These are phyloP conservation scores for Phytophthora sp. DNA, from an alignment of 352 stramenopile genomes.

Conservation along the genomic window DNA sequence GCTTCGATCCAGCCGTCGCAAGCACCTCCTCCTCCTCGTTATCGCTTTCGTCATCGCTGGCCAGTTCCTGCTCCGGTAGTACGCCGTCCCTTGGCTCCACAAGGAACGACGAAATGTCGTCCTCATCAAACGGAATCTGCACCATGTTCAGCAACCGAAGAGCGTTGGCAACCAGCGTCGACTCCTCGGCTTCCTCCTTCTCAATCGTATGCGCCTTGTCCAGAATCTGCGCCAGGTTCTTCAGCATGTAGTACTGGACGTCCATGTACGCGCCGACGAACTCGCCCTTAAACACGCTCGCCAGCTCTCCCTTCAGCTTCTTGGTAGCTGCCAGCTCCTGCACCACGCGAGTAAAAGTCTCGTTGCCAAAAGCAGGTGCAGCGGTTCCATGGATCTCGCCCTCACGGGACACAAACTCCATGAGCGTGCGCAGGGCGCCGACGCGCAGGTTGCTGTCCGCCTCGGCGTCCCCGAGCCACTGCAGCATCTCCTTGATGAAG, in stretches of 20 bases:
- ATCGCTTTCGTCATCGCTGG: conserved; percentile 55
- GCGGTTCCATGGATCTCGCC: conserved; percentile 46
- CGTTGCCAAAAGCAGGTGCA: conserved; percentile 71
- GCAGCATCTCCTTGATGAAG: conserved; percentile 87
- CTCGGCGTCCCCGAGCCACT: conserved; percentile 59
- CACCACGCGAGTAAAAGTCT: conserved; percentile 84
- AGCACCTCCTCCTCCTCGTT: conserved; percentile 41
- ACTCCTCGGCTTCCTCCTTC: conserved; percentile 44
- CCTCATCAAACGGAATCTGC: conserved; percentile 64
- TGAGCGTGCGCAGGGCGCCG: conserved; percentile 84
- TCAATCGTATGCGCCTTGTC: conserved; percentile 43
- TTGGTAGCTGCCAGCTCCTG: conserved; percentile 65
- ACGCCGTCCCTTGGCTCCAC: conserved; percentile 45
- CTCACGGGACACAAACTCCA: conserved; percentile 89
- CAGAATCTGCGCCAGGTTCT: conserved; percentile 70
- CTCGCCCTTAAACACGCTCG: conserved; percentile 88
- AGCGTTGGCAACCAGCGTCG: conserved; percentile 71
- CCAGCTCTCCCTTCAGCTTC: conserved; percentile 83
- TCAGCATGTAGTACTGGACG: conserved; percentile 90
- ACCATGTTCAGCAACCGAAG: conserved; percentile 73
- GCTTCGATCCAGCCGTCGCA: conserved; percentile 42
- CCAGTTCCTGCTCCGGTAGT: conserved; percentile 40
- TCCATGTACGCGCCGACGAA: conserved; percentile 85
- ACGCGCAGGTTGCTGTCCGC: conserved; percentile 75
- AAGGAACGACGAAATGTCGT: conserved; percentile 78